Conservation (phyloP, 2,329 filamentous ascomycete genomes). For the Aspergillus fijiensis region DNA sequence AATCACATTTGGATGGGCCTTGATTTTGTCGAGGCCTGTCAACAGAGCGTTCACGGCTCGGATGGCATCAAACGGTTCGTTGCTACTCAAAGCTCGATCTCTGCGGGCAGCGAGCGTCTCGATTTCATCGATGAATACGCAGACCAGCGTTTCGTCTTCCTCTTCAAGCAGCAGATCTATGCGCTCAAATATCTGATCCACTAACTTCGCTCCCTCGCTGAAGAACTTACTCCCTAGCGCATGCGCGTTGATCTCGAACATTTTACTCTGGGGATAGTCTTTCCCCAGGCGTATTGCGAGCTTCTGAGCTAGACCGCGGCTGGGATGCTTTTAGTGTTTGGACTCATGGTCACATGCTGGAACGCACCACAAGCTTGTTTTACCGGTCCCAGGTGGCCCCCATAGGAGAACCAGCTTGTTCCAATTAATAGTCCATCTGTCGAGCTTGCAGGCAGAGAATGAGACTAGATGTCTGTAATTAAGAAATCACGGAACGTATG, state of each 20-base stretch:
- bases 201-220: slow-evolving; percentile 48
- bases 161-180: slow-evolving; percentile 38
- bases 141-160: slow-evolving; percentile 44
- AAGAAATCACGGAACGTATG: not conserved
- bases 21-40: slow-evolving; percentile 48
- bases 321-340: slow-evolving; percentile 13
- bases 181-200: slow-evolving; percentile 45
- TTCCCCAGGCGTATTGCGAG: slow-evolving; percentile 49
- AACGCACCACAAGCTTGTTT: slow-evolving; percentile 56
- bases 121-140: slow-evolving; percentile 52
- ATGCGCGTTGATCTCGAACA: slow-evolving; percentile 50
- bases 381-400: slow-evolving; percentile 90
- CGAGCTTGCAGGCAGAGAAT: slow-evolving; percentile 36
- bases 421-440: slow-evolving; percentile 44
- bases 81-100: slow-evolving; percentile 39
- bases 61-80: slow-evolving; percentile 49
- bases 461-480: slow-evolving; percentile 21
- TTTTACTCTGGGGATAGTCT: slow-evolving; percentile 39
- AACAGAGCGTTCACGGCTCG: slow-evolving; percentile 53
- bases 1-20: slow-evolving; percentile 46
- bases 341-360: not conserved
- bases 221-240: slow-evolving; percentile 51
- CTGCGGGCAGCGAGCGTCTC: slow-evolving; percentile 50
- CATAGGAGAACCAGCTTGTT: slow-evolving; percentile 72
- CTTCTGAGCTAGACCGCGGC: slow-evolving; percentile 50